These are phyloP conservation scores for Termitomyces sp. DNA, from an alignment of 768 basidiomycete genomes.

Conservation along the genomic window DNA sequence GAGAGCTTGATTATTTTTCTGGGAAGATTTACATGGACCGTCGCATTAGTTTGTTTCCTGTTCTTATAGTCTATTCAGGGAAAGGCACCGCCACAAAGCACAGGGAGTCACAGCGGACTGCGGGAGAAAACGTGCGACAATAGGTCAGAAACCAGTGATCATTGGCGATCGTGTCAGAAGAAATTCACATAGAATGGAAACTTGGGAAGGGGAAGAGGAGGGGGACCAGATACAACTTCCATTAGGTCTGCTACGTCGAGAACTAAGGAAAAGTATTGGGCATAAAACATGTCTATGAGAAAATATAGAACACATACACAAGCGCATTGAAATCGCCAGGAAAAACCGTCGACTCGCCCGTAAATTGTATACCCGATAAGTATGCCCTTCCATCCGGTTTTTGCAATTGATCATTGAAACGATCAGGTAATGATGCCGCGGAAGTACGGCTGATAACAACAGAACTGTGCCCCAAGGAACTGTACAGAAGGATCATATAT, in stretches of 20 bases:
- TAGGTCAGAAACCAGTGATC: neutral
- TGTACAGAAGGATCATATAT: too few species aligned
- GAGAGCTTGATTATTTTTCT: neutral
- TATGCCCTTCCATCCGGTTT: neutral
- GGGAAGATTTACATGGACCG: conserved; percentile 6
- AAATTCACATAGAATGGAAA: neutral
- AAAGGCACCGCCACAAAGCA: conserved; percentile 10
- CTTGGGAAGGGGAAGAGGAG: neutral
- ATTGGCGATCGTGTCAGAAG: neutral
- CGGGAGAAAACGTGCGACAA: conserved; percentile 7
- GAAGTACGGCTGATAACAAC: neutral
- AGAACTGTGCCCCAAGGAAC: neutral
- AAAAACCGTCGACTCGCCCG: too few species aligned
- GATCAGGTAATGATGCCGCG: neutral
- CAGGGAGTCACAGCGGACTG: conserved; percentile 9
- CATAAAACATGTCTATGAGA: neutral
- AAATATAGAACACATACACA: neutral
- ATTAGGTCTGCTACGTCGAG: conserved; percentile 8
- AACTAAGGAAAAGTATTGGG: neutral
- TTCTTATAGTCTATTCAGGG: conserved; percentile 8
- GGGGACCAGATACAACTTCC: neutral
- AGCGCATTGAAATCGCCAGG: neutral
- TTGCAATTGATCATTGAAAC: neutral
- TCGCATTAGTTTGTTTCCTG: conserved; percentile 2
- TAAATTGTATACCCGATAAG: too few species aligned